phyloP scores from a whole-genome alignment of 164 flowering plant species.

The Liquidambar formosana region DNA sequence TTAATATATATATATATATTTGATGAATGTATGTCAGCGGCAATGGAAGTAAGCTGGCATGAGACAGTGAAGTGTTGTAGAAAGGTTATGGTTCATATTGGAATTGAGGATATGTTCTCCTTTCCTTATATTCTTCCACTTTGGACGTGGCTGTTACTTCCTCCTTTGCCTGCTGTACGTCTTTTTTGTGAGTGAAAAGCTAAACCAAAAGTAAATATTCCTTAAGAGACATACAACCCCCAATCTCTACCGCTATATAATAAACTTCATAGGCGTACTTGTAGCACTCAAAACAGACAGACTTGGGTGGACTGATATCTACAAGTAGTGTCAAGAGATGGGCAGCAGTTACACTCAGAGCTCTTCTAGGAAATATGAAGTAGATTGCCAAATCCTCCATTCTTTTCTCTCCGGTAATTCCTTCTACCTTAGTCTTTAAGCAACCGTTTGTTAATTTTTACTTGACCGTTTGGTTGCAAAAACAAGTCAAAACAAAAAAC shows the following conservation, averaged over 20 bases:
- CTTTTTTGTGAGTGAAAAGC: conserved; percentile 6
- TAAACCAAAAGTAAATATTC: conserved; percentile 12
- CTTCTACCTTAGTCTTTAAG: not conserved
- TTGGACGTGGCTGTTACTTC: conserved; percentile 13
- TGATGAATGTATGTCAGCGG: conserved; percentile 14
- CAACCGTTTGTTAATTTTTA: not conserved
- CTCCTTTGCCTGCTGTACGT: conserved; percentile 5
- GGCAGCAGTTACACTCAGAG: conserved; percentile 12
- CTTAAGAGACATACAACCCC: conserved; percentile 8
- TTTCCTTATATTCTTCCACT: conserved; percentile 3
- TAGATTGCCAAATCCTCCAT: conserved; percentile 29
- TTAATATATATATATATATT: not conserved
- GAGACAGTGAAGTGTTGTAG: conserved; percentile 27
- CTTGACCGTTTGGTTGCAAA: not conserved
- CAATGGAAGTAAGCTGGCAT: conserved; percentile 11
- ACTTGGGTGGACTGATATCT: no score
- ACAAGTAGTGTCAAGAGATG: conserved; percentile 10
- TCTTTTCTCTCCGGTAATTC: conserved; percentile 25
- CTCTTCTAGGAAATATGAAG: conserved; percentile 18
- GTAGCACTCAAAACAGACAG: not conserved
- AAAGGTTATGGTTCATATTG: conserved; percentile 29
- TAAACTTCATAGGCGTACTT: not conserved
- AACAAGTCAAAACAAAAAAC: no score
- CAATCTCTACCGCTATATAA: conserved; percentile 12
- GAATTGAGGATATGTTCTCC: conserved; percentile 35